These are phyloP conservation scores for Macaranga tanarius DNA, from an alignment of 441 rosid genomes.

Conservation along the genomic window DNA sequence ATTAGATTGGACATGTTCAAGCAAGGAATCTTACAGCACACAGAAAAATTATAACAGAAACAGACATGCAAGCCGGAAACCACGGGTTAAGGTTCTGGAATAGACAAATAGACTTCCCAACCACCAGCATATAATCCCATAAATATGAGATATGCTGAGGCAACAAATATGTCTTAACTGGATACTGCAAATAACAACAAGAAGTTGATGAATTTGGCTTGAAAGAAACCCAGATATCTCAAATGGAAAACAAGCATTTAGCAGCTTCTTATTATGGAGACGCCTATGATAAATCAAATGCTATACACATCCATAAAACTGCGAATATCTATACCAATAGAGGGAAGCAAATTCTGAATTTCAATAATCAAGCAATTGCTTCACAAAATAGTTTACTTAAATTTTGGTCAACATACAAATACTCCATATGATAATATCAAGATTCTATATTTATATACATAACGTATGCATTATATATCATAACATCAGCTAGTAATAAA, in stretches of 20 bases:
- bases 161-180: not conserved
- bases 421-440: not conserved
- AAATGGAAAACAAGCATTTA: not conserved
- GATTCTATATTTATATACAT: too few relatives aligned
- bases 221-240: not conserved
- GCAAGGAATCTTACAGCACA: not conserved
- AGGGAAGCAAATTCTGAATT: too few relatives aligned
- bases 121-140: not conserved
- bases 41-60: not conserved
- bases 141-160: not conserved
- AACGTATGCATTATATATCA: too few relatives aligned
- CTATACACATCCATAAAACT: too few relatives aligned
- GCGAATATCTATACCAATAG: not conserved
- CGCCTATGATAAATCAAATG: too few relatives aligned
- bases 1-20: slow-evolving; percentile 1
- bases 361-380: not conserved
- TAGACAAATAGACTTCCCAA: not conserved
- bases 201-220: not conserved
- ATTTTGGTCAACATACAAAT: too few relatives aligned
- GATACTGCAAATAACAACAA: not conserved
- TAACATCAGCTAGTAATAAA: not conserved
- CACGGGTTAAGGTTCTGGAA: not conserved
- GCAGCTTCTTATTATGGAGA: too few relatives aligned
- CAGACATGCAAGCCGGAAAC: not conserved
- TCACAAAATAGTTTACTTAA: not conserved